phyloP scores from a whole-genome alignment of 768 basidiomycete genomes.

The Boletus rufocinnamomeus region DNA sequence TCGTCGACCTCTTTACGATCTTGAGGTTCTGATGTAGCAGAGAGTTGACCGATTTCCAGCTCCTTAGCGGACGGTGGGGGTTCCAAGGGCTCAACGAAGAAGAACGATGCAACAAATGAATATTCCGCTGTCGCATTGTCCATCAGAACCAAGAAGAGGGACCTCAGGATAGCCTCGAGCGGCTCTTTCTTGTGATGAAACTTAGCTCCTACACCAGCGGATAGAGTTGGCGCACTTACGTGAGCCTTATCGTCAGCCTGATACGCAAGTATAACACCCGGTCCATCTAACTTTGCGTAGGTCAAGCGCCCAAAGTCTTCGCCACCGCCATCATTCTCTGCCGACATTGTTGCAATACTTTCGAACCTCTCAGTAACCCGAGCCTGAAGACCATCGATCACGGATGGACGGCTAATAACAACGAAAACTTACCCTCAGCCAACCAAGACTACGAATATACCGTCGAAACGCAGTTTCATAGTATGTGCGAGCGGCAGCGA shows the following conservation, averaged over 20 bases:
- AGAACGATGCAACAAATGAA: slow-evolving; percentile 83
- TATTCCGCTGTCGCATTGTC: slow-evolving; percentile 96
- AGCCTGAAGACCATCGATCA: slow-evolving; percentile 42
- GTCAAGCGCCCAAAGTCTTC: slow-evolving; percentile 59
- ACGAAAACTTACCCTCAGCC: slow-evolving; percentile 60
- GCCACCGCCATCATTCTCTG: slow-evolving; percentile 40
- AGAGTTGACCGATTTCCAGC: slow-evolving; percentile 35
- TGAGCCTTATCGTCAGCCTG: slow-evolving; percentile 87
- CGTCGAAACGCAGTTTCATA: slow-evolving; percentile 95
- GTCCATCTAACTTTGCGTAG: slow-evolving; percentile 76
- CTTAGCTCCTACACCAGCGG: slow-evolving; percentile 13
- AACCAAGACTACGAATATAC: slow-evolving; percentile 79
- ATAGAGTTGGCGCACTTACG: slow-evolving; percentile 53
- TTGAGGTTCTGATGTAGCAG: slow-evolving; percentile 45
- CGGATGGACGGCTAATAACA: background rate
- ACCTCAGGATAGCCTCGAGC: slow-evolving; percentile 81
- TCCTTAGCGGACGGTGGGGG: slow-evolving; percentile 37
- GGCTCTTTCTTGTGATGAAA: slow-evolving; percentile 64
- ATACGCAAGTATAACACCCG: slow-evolving; percentile 78
- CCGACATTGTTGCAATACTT: slow-evolving; percentile 51
- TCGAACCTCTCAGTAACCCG: slow-evolving; percentile 72
- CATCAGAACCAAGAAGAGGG: slow-evolving; percentile 85
- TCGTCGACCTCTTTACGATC: slow-evolving; percentile 41
- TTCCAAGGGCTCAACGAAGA: slow-evolving; percentile 43
- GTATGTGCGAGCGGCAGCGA: slow-evolving; percentile 80